Evolutionary conservation across 2,329 filamentous ascomycete genomes (phyloP).

Genomic region (Colletotrichum endophyticum): DNA sequence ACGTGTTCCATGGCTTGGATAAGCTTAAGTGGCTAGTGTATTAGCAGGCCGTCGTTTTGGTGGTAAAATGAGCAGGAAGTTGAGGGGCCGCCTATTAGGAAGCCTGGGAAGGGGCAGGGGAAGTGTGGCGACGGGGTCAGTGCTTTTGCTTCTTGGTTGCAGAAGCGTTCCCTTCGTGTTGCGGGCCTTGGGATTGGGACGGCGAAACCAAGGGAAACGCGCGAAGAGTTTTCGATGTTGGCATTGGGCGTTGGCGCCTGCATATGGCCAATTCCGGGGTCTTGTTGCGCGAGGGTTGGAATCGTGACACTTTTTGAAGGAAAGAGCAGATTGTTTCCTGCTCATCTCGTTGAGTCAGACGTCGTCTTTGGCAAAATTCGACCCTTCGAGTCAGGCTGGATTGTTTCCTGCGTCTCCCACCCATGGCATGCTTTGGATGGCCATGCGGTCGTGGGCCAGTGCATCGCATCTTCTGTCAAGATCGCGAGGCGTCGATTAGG

Average conservation of each 20-base stretch:
- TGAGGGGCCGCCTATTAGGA: background rate
- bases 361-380: background rate
- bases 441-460: background rate
- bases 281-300: background rate
- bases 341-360: background rate
- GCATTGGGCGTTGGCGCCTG: background rate
- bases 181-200: background rate
- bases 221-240: background rate
- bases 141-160: background rate
- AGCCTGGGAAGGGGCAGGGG: background rate
- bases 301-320: background rate
- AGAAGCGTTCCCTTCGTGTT: background rate
- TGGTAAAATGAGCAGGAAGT: background rate
- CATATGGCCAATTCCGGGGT: background rate
- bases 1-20: background rate
- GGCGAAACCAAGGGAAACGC: background rate
- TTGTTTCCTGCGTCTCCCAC: background rate
- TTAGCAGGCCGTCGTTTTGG: background rate
- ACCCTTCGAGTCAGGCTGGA: background rate
- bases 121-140: background rate
- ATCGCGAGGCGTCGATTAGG: background rate
- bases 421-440: background rate
- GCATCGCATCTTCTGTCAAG: background rate
- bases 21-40: conserved; percentile 18
- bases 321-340: background rate